phyloP scores from a whole-genome alignment of 768 basidiomycete species.

The Hygrocybe coccinea region DNA sequence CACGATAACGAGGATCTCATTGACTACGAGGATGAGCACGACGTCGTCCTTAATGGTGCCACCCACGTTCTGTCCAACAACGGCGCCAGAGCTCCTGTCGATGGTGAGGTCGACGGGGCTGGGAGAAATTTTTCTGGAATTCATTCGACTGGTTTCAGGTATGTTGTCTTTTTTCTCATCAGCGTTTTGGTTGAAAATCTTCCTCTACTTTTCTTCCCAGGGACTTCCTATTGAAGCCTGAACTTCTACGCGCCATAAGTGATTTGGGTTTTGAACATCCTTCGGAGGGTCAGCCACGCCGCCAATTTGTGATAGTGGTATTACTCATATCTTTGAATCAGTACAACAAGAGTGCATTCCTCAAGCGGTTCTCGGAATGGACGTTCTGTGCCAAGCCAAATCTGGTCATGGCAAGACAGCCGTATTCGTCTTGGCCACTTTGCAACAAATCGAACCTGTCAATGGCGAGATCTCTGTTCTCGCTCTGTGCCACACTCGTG shows the following conservation, averaged over 20 bases:
- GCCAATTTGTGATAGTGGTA: not conserved
- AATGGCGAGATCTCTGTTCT: constrained; percentile 97
- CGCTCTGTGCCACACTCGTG: constrained; percentile 98
- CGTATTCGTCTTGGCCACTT: constrained; percentile 95
- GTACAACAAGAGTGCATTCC: constrained; percentile 99
- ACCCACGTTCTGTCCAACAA: constrained; percentile 43
- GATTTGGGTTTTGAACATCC: constrained; percentile 99
- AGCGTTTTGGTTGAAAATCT: not conserved
- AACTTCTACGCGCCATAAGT: constrained; percentile 93
- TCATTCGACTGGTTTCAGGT: constrained; percentile 99
- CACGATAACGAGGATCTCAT: constrained; percentile 90
- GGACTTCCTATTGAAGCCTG: constrained; percentile 97
- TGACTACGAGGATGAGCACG: constrained; percentile 91
- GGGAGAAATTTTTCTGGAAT: constrained; percentile 99
- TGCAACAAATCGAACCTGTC: constrained; percentile 97
- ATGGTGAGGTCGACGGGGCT: constrained; percentile 57
- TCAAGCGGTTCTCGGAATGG: constrained; percentile 98
- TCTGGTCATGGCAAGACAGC: constrained; percentile 99
- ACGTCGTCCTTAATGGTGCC: constrained; percentile 60
- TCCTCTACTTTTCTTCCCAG: constrained; percentile 37
- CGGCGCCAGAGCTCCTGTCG: constrained; percentile 43
- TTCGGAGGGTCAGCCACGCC: constrained; percentile 74
- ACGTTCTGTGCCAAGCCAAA: constrained; percentile 98
- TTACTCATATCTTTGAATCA: constrained; percentile 26
- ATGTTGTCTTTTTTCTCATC: constrained; percentile 20